Evolutionary conservation across 805 yeast species (phyloP).

Genomic region (Candida nitratophila): DNA sequence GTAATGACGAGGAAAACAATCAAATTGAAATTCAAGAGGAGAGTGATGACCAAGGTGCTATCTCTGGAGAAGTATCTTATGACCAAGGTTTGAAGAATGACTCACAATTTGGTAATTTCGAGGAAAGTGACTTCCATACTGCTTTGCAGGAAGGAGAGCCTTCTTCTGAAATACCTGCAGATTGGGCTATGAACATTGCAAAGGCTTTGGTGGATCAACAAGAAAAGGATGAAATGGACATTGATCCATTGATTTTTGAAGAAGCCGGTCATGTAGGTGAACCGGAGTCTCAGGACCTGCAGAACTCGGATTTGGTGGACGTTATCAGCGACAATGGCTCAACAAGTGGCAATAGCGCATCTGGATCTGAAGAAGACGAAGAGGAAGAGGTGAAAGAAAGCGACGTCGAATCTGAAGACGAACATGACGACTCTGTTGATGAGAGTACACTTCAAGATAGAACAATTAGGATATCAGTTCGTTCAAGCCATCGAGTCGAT

Average conservation of each 20-base stretch:
- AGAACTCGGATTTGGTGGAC: too few species aligned
- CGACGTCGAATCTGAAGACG: neutral
- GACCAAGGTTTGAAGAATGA: neutral
- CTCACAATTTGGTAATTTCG: neutral
- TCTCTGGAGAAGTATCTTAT: neutral
- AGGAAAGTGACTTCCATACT: neutral
- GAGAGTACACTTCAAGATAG: neutral
- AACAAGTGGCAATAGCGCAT: slow-evolving; percentile 4
- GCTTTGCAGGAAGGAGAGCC: neutral
- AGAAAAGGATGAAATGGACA: slow-evolving; percentile 2
- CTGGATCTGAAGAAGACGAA: slow-evolving; percentile 7
- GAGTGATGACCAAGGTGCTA: too few species aligned
- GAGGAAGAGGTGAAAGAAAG: slow-evolving; percentile 11
- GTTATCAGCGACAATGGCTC: slow-evolving; percentile 4
- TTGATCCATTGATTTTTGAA: slow-evolving; percentile 5
- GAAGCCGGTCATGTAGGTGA: too few species aligned
- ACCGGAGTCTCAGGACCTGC: too few species aligned
- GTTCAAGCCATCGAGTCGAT: neutral
- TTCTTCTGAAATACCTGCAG: neutral
- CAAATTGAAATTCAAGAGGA: too few species aligned
- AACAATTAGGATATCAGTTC: neutral
- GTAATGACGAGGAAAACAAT: too few species aligned
- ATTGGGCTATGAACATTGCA: neutral
- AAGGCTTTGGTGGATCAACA: neutral
- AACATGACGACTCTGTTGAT: slow-evolving; percentile 1